phyloP scores from a whole-genome alignment of 2,329 filamentous ascomycete genomes.

The Emergomyces orientalis region DNA sequence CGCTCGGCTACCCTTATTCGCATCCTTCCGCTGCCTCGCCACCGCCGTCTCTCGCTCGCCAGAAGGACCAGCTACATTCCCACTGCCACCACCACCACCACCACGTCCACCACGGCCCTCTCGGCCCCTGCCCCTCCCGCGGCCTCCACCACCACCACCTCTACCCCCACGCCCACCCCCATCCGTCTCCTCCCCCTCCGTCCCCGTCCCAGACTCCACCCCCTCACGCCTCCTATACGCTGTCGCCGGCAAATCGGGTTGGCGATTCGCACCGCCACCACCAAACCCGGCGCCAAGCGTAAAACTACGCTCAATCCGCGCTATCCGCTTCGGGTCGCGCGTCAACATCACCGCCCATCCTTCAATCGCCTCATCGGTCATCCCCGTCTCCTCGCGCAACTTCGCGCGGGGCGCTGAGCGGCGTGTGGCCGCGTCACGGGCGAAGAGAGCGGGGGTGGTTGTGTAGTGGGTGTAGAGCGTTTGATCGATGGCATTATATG shows the following conservation, averaged over 20 bases:
- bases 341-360: slow-evolving; percentile 85
- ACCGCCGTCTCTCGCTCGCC: slow-evolving; percentile 63
- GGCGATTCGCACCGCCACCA: slow-evolving; percentile 28
- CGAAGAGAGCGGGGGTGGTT: slow-evolving; percentile 56
- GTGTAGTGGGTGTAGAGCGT: slow-evolving; percentile 64
- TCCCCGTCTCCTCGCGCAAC: slow-evolving; percentile 65
- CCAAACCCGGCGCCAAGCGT: slow-evolving; percentile 51
- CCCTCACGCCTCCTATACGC: slow-evolving; percentile 46
- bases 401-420: slow-evolving; percentile 52
- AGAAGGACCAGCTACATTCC: slow-evolving; percentile 23
- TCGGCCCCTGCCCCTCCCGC: slow-evolving; percentile 40
- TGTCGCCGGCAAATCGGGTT: slow-evolving; percentile 56
- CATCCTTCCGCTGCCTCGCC: slow-evolving; percentile 67
- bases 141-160: slow-evolving; percentile 39
- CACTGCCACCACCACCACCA: slow-evolving; percentile 47
- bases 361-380: slow-evolving; percentile 91
- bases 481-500: slow-evolving; percentile 46
- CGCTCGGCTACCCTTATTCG: slow-evolving; percentile 68
- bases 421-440: slow-evolving; percentile 60
- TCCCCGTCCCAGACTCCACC: slow-evolving; percentile 13
- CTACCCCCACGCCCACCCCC: slow-evolving; percentile 45
- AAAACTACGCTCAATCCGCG: slow-evolving; percentile 62
- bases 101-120: slow-evolving; percentile 41
- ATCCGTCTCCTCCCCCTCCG: slow-evolving; percentile 27
- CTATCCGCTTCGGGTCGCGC: slow-evolving; percentile 59